Percentiles rank a stretch among this genome's conserved stretches.
These are phyloP conservation scores for Gautieria morchelliformis DNA, from an alignment of 768 basidiomycete genomes.

Conservation along the genomic window DNA sequence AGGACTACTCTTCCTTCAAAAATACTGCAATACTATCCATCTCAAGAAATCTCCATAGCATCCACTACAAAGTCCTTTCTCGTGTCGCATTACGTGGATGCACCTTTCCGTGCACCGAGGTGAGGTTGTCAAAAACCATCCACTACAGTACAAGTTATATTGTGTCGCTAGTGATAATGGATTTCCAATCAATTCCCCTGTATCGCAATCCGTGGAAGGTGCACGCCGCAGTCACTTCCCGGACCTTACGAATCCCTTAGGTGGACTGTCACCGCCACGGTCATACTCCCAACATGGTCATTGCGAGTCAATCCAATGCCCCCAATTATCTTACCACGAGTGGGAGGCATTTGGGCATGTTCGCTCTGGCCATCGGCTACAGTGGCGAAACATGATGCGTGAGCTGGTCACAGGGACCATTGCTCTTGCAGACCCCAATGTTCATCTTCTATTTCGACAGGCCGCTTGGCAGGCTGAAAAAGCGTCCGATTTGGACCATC, in stretches of 20 bases:
- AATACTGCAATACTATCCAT: no score
- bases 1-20: background rate
- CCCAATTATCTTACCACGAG: constrained; percentile 35
- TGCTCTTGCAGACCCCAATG: constrained; percentile 29
- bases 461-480: constrained; percentile 35
- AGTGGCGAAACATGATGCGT: constrained; percentile 43
- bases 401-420: constrained; percentile 32
- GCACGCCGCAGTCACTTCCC: constrained; percentile 22
- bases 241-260: constrained; percentile 28
- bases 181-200: constrained; percentile 11
- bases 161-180: constrained; percentile 15
- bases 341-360: constrained; percentile 34
- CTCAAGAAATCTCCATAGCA: constrained; percentile 25
- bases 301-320: constrained; percentile 34
- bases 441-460: constrained; percentile 35
- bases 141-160: constrained; percentile 22
- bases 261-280: constrained; percentile 20
- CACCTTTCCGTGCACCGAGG: constrained; percentile 14
- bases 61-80: constrained; percentile 26
- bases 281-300: constrained; percentile 34
- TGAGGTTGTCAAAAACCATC: constrained; percentile 21
- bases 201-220: constrained; percentile 14
- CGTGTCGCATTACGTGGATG: constrained; percentile 29
- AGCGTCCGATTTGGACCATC: constrained; percentile 5
- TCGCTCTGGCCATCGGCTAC: constrained; percentile 34